Conservation (phyloP, 2,329 filamentous ascomycete genomes). For the Aspergillus vadensis region DNA sequence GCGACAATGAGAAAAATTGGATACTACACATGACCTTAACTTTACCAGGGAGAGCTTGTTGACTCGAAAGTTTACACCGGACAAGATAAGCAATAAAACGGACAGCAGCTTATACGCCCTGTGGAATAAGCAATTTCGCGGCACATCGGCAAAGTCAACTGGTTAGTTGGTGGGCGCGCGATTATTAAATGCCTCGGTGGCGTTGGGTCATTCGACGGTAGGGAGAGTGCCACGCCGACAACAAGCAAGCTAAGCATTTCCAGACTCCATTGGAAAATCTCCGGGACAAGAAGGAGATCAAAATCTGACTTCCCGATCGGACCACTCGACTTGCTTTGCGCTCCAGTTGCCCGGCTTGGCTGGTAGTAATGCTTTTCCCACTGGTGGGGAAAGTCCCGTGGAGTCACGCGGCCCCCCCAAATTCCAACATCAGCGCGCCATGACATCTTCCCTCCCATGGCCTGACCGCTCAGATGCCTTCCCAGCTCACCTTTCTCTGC, state of each 20-base stretch:
- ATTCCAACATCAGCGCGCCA: not conserved
- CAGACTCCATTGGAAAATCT: not conserved
- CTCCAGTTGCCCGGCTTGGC: not conserved
- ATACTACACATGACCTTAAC: not conserved
- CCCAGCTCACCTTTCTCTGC: not conserved
- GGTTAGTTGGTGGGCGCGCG: not conserved
- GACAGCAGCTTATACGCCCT: not conserved
- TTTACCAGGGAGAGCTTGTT: not conserved
- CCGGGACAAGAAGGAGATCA: not conserved
- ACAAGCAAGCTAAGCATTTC: constrained; percentile 4
- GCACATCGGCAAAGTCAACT: too few relatives aligned
- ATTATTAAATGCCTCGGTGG: not conserved
- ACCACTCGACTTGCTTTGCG: not conserved
- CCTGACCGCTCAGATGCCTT: not conserved
- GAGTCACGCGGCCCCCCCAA: not conserved
- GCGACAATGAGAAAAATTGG: not conserved
- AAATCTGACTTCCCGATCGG: not conserved
- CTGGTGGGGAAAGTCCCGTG: not conserved
- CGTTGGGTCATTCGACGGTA: not conserved
- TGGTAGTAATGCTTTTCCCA: not conserved
- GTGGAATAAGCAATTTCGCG: not conserved
- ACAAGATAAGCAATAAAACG: not conserved
- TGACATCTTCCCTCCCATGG: constrained; percentile 2
- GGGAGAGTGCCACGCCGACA: not conserved
- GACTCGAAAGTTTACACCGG: not conserved